phyloP scores from a whole-genome alignment of 176 grass and related monocot species.

The Carex kokanica region DNA sequence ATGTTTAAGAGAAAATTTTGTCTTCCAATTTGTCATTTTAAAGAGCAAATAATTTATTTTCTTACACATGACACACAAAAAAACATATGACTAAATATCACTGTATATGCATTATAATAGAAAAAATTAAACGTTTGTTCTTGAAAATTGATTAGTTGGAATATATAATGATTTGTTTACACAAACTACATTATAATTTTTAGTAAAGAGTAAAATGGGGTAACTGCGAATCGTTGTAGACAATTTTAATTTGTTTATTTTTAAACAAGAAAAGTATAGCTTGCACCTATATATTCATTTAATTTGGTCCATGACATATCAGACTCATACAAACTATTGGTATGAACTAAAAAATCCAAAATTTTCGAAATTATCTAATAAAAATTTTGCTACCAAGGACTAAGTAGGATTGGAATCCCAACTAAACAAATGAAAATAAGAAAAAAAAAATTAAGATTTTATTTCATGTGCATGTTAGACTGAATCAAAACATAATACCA shows the following conservation, averaged over 20 bases:
- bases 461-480: background rate
- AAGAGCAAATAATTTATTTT: too few relatives aligned
- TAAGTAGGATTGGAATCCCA: background rate
- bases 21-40: too few relatives aligned
- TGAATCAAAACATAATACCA: background rate
- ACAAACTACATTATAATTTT: too few relatives aligned
- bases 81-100: too few relatives aligned
- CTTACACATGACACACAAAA: too few relatives aligned
- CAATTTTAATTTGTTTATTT: background rate
- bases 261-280: background rate
- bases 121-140: too few relatives aligned
- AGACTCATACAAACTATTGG: background rate
- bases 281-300: background rate
- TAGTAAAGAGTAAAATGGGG: too few relatives aligned
- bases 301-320: background rate
- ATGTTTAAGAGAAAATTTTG: too few relatives aligned
- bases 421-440: background rate
- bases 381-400: background rate
- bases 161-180: too few relatives aligned
- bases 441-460: background rate
- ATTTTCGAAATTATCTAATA: background rate
- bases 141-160: too few relatives aligned
- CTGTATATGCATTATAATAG: too few relatives aligned
- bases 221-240: background rate
- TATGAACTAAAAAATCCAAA: background rate